A percentile compares a stretch with the other conserved stretches of the same genome.
phyloP scores from a whole-genome alignment of 495 filamentous ascomycete genomes.

The Amphirosellinia nigrospora region DNA sequence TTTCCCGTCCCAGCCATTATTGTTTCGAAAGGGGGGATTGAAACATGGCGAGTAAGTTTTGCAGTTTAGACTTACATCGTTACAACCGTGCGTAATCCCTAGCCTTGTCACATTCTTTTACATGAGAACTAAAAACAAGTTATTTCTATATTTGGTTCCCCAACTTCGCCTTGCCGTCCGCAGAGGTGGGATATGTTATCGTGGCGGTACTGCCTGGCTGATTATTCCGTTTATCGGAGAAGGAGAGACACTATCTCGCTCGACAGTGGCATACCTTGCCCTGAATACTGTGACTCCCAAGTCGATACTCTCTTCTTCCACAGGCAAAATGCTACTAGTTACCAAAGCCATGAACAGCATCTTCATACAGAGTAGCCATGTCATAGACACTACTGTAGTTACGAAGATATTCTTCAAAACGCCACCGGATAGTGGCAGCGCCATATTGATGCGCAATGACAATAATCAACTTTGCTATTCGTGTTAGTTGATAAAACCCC shows the following conservation, averaged over 20 bases:
- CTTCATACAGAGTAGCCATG: too few species aligned
- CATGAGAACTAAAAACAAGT: neutral
- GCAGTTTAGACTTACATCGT: neutral
- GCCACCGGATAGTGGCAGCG: too few species aligned
- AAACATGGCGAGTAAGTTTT: constrained; percentile 3
- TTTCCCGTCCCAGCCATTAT: neutral
- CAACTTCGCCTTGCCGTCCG: constrained; percentile 20
- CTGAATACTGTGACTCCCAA: neutral
- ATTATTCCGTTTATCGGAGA: constrained; percentile 23
- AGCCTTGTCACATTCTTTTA: constrained; percentile 3
- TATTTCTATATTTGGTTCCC: constrained; percentile 22
- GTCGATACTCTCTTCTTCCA: neutral
- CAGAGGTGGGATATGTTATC: constrained; percentile 6
- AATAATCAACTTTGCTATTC: too few species aligned
- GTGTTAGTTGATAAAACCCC: too few species aligned
- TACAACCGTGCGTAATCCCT: neutral
- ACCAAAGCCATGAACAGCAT: neutral
- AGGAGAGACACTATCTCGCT: constrained; percentile 10
- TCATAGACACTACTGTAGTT: too few species aligned
- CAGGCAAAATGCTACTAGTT: neutral
- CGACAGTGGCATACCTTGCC: neutral
- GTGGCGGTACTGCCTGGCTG: constrained; percentile 20
- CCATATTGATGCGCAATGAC: too few species aligned
- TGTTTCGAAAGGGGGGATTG: constrained; percentile 18
- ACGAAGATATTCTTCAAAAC: too few species aligned